Evolutionary conservation across 148 eudicot genomes (phyloP).

Genomic region (Nyssa sinensis): DNA sequence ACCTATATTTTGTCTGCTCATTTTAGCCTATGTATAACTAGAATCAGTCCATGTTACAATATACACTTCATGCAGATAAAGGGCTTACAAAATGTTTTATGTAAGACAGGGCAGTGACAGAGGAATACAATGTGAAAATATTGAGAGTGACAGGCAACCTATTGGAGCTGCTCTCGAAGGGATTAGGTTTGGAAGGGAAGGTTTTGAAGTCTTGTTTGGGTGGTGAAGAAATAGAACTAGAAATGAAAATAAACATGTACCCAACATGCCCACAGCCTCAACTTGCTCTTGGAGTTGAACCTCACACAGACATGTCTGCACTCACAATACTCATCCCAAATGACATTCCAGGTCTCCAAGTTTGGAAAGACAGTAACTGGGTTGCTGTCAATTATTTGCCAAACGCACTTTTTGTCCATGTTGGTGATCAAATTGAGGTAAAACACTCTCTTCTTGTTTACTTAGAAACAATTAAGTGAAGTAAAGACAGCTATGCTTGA

Average conservation of each 20-base stretch:
- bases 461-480: not conserved
- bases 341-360: slow-evolving; percentile 46
- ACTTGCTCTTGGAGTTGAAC: slow-evolving; percentile 45
- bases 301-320: slow-evolving; percentile 54
- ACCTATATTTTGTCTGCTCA: too few relatives aligned
- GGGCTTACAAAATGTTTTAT: not conserved
- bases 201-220: slow-evolving; percentile 27
- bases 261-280: slow-evolving; percentile 53
- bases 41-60: too few relatives aligned
- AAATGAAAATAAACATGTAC: slow-evolving; percentile 60
- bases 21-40: too few relatives aligned
- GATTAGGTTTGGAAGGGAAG: slow-evolving; percentile 33
- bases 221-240: slow-evolving; percentile 31
- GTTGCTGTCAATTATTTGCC: slow-evolving; percentile 37
- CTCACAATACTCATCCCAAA: slow-evolving; percentile 44
- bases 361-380: slow-evolving; percentile 49
- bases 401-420: slow-evolving; percentile 39
- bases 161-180: slow-evolving; percentile 34
- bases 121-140: slow-evolving; percentile 35
- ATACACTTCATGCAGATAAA: too few relatives aligned
- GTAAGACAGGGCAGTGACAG: slow-evolving; percentile 32
- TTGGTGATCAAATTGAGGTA: slow-evolving; percentile 48
- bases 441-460: not conserved
- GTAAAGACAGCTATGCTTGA: not conserved
- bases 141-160: slow-evolving; percentile 27